phyloP scores from a whole-genome alignment of 805 yeast genomes.

The baker's yeast (Saccharomyces cerevisiae) region DNA sequence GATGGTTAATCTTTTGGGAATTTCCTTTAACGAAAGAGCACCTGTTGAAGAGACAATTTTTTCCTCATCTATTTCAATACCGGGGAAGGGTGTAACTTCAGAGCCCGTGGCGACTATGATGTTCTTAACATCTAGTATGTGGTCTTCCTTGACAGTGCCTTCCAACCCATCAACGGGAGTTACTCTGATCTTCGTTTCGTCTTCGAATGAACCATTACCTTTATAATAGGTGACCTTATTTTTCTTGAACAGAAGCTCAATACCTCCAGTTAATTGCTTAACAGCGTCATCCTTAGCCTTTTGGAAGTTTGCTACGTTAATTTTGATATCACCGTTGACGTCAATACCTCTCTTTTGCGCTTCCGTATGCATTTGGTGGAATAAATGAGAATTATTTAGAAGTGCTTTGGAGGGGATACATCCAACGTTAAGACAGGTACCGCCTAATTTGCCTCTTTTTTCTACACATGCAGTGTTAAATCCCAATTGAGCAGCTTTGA shows the following conservation, averaged over 20 bases:
- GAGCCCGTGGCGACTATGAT: constrained; percentile 97
- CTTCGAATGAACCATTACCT: constrained; percentile 83
- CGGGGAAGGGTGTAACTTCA: constrained; percentile 98
- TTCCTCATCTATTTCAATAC: constrained; percentile 91
- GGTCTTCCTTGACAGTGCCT: constrained; percentile 54
- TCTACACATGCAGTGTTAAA: constrained; percentile 92
- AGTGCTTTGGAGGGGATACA: constrained; percentile 97
- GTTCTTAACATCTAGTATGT: constrained; percentile 68
- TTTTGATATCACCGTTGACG: constrained; percentile 55
- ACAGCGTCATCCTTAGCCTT: constrained; percentile 90
- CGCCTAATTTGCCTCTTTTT: constrained; percentile 93
- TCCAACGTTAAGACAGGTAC: constrained; percentile 97
- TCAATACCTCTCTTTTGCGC: constrained; percentile 85
- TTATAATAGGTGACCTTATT: constrained; percentile 90
- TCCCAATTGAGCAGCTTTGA: constrained; percentile 96
- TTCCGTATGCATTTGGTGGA: constrained; percentile 82
- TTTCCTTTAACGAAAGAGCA: constrained; percentile 70
- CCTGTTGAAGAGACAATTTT: constrained; percentile 96
- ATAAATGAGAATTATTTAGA: constrained; percentile 87
- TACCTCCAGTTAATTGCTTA: constrained; percentile 82
- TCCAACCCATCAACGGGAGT: constrained; percentile 82
- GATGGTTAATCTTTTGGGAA: constrained; percentile 85
- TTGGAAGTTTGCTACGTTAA: constrained; percentile 75
- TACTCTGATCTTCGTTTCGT: constrained; percentile 70
- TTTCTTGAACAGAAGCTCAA: constrained; percentile 91